Base-by-base conservation (phyloP, 306 rosid genomes). In the Medicago arabica region DNA sequence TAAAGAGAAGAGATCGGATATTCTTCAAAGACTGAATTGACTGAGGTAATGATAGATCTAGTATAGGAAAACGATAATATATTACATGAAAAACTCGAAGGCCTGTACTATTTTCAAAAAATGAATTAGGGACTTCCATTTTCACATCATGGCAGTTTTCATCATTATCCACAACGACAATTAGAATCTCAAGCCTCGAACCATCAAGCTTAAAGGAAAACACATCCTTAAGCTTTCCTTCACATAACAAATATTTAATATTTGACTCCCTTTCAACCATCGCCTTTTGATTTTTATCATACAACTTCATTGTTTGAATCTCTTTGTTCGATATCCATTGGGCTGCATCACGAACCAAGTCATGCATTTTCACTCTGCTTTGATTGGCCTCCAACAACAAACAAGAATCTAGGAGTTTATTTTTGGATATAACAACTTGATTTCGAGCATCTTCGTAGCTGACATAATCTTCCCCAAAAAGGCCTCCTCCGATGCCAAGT, bases 111-210 rank as follows among this genome's bases (percentile, higher is more conserved):
- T 39, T 17, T 21, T 74, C 31, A 17, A 67, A 74, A 0, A 58
- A n/a, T n/a, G 17, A 1, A 19, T 74, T 2, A 3, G 16, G 38
- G 0, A 80, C 3, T 6, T 13, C 4, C 1, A 14, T 0, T 53
- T 53, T 18, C 3, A 19, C 1, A 23, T 23, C 8, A 0, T 0
- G 15, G 0, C 7, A 3, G 7, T 2, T 14, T 4, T 17, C 2
- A 21, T 47, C n/a, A 3, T 5, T 1, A 34, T 3, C 0, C 9
- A 9, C 2, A 1, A 0, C 0, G 1, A 21, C 5, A 36, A 46
- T 17, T 0, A 67, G 23, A 67, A 19, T 49, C 28, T 80, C 40
- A 39, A 80, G 83, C 12, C 25, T 46, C 9, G 58, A 23, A n/a
- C 58, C 14, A 3, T 10, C 66, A 49, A 74, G 4, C 4, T 4